Base-by-base conservation (phyloP, 495 filamentous ascomycete genomes). In the Sporormia fimetaria region DNA sequence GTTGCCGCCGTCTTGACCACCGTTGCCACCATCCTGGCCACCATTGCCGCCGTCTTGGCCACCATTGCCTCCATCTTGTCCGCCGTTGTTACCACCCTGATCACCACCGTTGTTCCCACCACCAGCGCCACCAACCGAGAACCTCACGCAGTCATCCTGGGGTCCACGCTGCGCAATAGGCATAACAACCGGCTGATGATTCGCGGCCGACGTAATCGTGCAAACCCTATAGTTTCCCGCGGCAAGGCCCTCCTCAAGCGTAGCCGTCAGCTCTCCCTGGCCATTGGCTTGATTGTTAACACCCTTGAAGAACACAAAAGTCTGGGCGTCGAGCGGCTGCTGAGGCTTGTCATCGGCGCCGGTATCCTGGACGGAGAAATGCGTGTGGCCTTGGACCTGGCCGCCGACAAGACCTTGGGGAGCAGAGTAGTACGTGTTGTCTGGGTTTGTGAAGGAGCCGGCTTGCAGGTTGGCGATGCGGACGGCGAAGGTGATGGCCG, bases 131-230 rank as follows among this genome's bases (percentile, higher is more conserved):
- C 46, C 40, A 26, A 63, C 58, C 20, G 66, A 69, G 57, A 83
- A 84, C 54, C 75, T 74, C 32, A 65, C 67, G 59, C 80, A 85
- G 52, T 85, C 80, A 50, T 85, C 80, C 51, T 81, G 73, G 21
- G 75, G 61, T 54, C 80, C 80, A 58, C 80, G 74, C 60, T 82
- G 79, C 37, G 79, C 79, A 32, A 83, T 75, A 28, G 80, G 80
- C 80, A 84, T 84, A 22, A 81, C 55, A 9, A 83, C 80, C 34
- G 80, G 80, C 60, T 84, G 80, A 62, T 84, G 80, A 62, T 82
- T 84, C 41, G 68, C 66, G n/a, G 80, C 63, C 29, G 69, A 63
- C 23, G 69, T 67, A 71, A 84, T 75, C 44, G 80, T 80, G 67
- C 80, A 84, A 22, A 81, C 69, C 51, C 80, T 74, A 61, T 81